A percentile compares a stretch with the other conserved stretches of the same genome.
Evolutionary conservation across 345 rosid species (phyloP).

Genomic region (Arabis hirsuta): DNA sequence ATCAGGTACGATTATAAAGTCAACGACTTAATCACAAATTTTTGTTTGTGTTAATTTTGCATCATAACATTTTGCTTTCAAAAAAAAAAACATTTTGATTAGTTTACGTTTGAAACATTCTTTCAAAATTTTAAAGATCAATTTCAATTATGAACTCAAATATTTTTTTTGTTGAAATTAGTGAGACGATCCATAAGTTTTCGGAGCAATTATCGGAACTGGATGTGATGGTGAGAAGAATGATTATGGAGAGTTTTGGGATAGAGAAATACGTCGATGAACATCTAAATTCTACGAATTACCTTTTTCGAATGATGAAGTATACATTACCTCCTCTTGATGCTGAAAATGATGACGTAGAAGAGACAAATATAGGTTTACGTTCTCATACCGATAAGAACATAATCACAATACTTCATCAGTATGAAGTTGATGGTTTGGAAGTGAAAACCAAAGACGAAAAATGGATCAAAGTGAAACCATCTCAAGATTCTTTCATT

Average conservation of each 20-base stretch:
- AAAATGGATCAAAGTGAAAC: slow-evolving; percentile 53
- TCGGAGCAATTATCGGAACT: slow-evolving; percentile 44
- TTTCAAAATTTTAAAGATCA: background rate
- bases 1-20: slow-evolving; percentile 28
- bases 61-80: background rate
- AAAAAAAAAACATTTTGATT: background rate
- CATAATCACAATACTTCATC: slow-evolving; percentile 59
- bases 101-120: background rate
- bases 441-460: slow-evolving; percentile 54
- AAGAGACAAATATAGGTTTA: slow-evolving; percentile 52
- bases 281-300: slow-evolving; percentile 42
- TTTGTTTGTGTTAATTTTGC: background rate
- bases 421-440: slow-evolving; percentile 60
- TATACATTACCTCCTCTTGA: slow-evolving; percentile 20
- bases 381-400: slow-evolving; percentile 58
- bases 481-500: slow-evolving; percentile 53
- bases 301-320: slow-evolving; percentile 27
- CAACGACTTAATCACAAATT: background rate
- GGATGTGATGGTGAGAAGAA: slow-evolving; percentile 53
- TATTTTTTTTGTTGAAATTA: slow-evolving; percentile 13
- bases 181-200: slow-evolving; percentile 39
- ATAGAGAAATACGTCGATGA: slow-evolving; percentile 48
- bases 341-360: slow-evolving; percentile 33
- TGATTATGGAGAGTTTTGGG: slow-evolving; percentile 67
- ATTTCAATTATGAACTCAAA: background rate